These are phyloP conservation scores for Fonsecaea nubica DNA, from an alignment of 2,329 filamentous ascomycete species.

Conservation along the genomic window DNA sequence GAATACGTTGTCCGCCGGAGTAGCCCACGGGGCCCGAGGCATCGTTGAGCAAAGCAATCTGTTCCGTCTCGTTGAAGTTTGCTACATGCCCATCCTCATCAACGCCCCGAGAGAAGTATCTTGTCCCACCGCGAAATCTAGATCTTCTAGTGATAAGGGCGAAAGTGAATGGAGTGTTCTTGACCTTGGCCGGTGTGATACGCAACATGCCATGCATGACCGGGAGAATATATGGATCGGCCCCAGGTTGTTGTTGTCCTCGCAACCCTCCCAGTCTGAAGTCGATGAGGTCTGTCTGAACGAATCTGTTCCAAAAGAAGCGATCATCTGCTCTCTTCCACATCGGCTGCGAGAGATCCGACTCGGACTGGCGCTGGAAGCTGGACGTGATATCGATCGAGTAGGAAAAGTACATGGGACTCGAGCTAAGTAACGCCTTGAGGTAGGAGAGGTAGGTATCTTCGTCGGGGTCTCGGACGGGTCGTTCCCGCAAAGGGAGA, in stretches of 20 bases:
- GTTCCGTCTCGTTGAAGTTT: slow-evolving; percentile 99
- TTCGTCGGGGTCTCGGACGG: slow-evolving; percentile 90
- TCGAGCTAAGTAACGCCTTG: slow-evolving; percentile 78
- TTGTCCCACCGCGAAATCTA: slow-evolving; percentile 83
- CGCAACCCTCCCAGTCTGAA: slow-evolving; percentile 69
- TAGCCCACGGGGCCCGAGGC: slow-evolving; percentile 76
- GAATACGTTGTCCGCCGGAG: slow-evolving; percentile 75
- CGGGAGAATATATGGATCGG: slow-evolving; percentile 91
- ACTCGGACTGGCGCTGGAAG: slow-evolving; percentile 89
- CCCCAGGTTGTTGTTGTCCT: slow-evolving; percentile 69
- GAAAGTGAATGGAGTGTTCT: slow-evolving; percentile 82
- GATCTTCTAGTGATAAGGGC: slow-evolving; percentile 88
- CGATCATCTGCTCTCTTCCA: slow-evolving; percentile 95
- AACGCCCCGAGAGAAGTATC: slow-evolving; percentile 93
- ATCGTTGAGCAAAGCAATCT: slow-evolving; percentile 89
- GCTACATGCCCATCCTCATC: slow-evolving; percentile 95
- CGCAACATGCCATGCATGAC: slow-evolving; percentile 97
- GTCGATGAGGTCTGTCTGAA: slow-evolving; percentile 88
- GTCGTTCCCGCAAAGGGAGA: slow-evolving; percentile 85
- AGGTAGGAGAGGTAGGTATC: slow-evolving; percentile 86
- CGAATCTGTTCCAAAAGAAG: slow-evolving; percentile 98
- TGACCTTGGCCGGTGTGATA: slow-evolving; percentile 84
- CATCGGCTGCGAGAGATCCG: slow-evolving; percentile 73
- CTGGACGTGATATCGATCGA: slow-evolving; percentile 95
- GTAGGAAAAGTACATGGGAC: slow-evolving; percentile 98